A percentile compares a stretch with the other conserved stretches of the same genome.
These are phyloP conservation scores for Fraxinus anomala DNA, from an alignment of 257 asterid species.

Conservation along the genomic window DNA sequence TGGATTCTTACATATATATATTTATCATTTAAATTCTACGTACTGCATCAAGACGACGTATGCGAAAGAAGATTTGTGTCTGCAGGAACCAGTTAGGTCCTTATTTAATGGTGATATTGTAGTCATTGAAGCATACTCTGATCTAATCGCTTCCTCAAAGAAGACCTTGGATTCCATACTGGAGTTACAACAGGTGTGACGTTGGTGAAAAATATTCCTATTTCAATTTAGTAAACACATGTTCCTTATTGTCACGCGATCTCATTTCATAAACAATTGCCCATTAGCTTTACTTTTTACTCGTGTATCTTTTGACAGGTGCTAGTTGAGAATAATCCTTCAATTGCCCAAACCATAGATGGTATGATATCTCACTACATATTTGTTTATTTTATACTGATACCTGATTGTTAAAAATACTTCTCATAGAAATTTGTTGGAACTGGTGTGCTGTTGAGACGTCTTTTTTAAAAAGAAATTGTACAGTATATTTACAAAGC, in stretches of 20 bases:
- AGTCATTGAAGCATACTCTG: slow-evolving; percentile 73
- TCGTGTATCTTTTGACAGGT: slow-evolving; percentile 52
- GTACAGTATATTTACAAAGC: not conserved
- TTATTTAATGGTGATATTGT: slow-evolving; percentile 52
- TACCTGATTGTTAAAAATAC: not conserved
- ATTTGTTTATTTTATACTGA: not conserved
- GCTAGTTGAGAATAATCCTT: slow-evolving; percentile 67
- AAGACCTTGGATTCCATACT: slow-evolving; percentile 71
- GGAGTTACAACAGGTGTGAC: slow-evolving; percentile 75
- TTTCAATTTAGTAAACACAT: not conserved
- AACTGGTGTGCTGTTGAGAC: not conserved
- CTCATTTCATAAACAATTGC: not conserved
- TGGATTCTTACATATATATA: slow-evolving; percentile 11
- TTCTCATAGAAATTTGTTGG: not conserved
- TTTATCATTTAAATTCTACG: not conserved
- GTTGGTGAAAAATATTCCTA: slow-evolving; percentile 5
- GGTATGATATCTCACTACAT: slow-evolving; percentile 44
- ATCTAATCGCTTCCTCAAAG: slow-evolving; percentile 66
- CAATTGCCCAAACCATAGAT: slow-evolving; percentile 53
- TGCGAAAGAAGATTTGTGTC: slow-evolving; percentile 15
- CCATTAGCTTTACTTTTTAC: slow-evolving; percentile 2
- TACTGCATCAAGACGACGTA: slow-evolving; percentile 16
- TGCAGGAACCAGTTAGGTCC: slow-evolving; percentile 79
- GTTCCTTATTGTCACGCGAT: slow-evolving; percentile 2
- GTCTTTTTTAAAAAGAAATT: too few relatives aligned